Conservation (phyloP, 164 flowering plant genomes). For the Berberis thunbergii region DNA sequence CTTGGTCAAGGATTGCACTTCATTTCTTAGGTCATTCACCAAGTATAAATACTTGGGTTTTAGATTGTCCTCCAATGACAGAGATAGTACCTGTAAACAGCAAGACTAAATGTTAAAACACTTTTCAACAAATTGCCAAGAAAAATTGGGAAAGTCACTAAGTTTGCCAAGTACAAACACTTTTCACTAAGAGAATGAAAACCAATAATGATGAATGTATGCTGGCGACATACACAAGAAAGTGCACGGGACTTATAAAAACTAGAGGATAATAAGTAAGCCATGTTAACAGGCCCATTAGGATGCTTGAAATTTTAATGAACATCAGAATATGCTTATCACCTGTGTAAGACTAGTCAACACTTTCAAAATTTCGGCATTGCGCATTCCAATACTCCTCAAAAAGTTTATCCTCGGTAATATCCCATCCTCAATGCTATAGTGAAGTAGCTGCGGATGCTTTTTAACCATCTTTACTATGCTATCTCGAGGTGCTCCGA, state of each 20-base stretch:
- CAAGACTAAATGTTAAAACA: background rate
- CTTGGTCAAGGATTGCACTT: slow-evolving; percentile 76
- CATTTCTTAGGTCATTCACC: slow-evolving; percentile 76
- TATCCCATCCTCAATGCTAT: slow-evolving; percentile 90
- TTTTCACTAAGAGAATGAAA: no score
- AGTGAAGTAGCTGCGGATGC: slow-evolving; percentile 96
- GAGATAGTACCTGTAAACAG: slow-evolving; percentile 65
- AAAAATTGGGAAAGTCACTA: background rate
- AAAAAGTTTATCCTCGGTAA: slow-evolving; percentile 84
- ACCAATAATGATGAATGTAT: no score
- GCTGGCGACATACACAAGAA: no score
- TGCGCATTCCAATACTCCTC: slow-evolving; percentile 83
- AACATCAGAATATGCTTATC: background rate
- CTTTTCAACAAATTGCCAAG: background rate
- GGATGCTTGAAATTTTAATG: background rate
- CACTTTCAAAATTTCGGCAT: slow-evolving; percentile 78
- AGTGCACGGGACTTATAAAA: no score
- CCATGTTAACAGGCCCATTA: background rate
- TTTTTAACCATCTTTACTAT: slow-evolving; percentile 86
- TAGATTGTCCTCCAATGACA: slow-evolving; percentile 82
- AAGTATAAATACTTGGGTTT: slow-evolving; percentile 85
- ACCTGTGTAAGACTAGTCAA: slow-evolving; percentile 89
- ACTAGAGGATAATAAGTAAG: no score
- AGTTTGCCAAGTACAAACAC: background rate
- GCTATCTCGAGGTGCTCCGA: slow-evolving; percentile 81